Evolutionary conservation across 306 rosid species (phyloP).

Genomic region (Vigna mungo): DNA sequence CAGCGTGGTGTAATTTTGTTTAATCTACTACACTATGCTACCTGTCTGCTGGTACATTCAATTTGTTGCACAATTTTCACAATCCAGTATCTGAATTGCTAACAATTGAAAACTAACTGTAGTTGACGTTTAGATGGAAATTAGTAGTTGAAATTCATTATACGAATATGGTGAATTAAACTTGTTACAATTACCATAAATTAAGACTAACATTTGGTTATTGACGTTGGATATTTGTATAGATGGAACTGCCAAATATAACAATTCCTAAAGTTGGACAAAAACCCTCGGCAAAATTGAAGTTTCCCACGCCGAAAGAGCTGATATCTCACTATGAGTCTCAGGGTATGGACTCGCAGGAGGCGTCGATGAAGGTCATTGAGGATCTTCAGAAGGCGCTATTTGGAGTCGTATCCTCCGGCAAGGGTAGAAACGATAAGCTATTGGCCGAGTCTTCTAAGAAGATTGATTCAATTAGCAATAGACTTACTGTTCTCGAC

Average conservation of each 20-base stretch:
- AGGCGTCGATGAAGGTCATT: conserved; percentile 83
- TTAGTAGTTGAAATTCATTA: not conserved
- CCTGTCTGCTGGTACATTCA: conserved; percentile 89
- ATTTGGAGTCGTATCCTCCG: conserved; percentile 69
- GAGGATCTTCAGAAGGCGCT: conserved; percentile 88
- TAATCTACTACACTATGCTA: conserved; percentile 64
- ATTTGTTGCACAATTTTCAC: not conserved
- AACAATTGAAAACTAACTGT: not conserved
- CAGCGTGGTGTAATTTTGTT: conserved; percentile 60
- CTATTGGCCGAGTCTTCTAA: conserved; percentile 61
- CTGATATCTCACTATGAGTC: conserved; percentile 83
- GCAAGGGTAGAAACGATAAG: conserved; percentile 70
- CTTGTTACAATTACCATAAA: not conserved
- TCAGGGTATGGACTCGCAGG: conserved; percentile 67
- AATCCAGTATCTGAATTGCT: not conserved
- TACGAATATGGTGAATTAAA: not conserved
- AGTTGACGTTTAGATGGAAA: not conserved
- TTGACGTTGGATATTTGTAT: not conserved
- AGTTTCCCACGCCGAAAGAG: conserved; percentile 66
- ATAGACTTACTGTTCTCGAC: conserved; percentile 66
- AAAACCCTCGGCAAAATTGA: conserved; percentile 43
- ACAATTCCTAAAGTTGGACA: not conserved
- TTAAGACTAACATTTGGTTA: not conserved
- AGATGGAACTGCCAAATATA: conserved; percentile 43
- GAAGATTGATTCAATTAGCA: conserved; percentile 63